Percentiles rank a stretch among this genome's conserved stretches.
These are phyloP conservation scores for Dendrobium catenatum DNA, from an alignment of 106 monocot species.

Conservation along the genomic window DNA sequence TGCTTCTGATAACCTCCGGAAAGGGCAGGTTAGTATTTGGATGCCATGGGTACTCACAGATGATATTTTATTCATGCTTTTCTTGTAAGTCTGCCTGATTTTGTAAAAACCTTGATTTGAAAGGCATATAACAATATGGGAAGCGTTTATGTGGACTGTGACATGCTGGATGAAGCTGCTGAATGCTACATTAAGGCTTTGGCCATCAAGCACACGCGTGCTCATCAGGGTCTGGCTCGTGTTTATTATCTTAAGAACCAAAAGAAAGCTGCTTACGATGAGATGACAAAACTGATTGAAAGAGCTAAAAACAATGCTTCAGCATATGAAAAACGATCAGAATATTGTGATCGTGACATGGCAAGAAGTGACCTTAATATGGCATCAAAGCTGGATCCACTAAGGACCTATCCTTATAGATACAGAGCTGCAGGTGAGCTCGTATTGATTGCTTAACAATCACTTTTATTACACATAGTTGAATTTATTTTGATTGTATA, in stretches of 20 bases:
- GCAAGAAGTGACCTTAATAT: constrained; percentile 76
- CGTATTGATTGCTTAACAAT: background rate
- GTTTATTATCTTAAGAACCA: constrained; percentile 82
- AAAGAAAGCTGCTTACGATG: constrained; percentile 87
- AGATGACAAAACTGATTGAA: constrained; percentile 93
- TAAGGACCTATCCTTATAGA: constrained; percentile 94
- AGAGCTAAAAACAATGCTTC: constrained; percentile 87
- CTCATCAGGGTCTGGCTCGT: constrained; percentile 94
- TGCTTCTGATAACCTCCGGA: constrained; percentile 94
- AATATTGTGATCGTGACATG: constrained; percentile 94
- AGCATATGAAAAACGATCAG: constrained; percentile 97
- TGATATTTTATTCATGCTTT: background rate
- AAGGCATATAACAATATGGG: constrained; percentile 99
- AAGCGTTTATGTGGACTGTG: constrained; percentile 87
- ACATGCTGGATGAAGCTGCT: constrained; percentile 74
- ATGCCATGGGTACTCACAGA: background rate
- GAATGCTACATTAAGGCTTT: constrained; percentile 89
- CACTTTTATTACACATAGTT: background rate
- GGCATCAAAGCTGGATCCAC: constrained; percentile 83
- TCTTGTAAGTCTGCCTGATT: background rate
- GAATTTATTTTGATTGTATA: background rate
- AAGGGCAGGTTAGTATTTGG: constrained; percentile 70
- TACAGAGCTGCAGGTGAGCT: constrained; percentile 90
- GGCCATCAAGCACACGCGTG: constrained; percentile 92
- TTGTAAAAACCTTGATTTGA: background rate